Conservation (phyloP, 1,284 basidiomycete genomes). For the Erythrobasidium hasegawianum region DNA sequence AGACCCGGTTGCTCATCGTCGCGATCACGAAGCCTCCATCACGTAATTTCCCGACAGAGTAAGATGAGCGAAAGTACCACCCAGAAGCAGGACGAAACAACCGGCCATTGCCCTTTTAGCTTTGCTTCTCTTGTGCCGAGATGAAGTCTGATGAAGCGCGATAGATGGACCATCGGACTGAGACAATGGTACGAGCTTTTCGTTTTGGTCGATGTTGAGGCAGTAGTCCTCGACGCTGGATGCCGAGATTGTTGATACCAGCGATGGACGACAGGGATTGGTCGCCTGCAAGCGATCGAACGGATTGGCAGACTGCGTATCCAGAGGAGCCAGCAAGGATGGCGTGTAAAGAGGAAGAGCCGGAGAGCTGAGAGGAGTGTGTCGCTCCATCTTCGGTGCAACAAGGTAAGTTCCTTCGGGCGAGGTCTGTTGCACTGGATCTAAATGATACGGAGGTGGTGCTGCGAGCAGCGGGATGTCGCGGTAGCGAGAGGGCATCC, state of each 20-base stretch:
- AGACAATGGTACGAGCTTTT: not conserved
- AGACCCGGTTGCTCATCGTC: no score
- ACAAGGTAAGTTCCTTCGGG: not conserved
- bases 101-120: not conserved
- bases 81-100: not conserved
- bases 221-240: not conserved
- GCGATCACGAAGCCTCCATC: no score
- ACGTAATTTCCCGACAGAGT: not conserved
- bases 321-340: not conserved
- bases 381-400: conserved; percentile 15
- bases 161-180: not conserved
- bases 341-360: conserved; percentile 17
- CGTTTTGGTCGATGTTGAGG: not conserved
- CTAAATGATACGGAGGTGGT: conserved; percentile 2
- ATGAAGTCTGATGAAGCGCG: not conserved
- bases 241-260: not conserved
- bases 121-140: not conserved
- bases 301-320: not conserved
- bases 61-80: not conserved
- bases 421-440: not conserved
- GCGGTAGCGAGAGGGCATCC: not conserved
- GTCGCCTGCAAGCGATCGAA: not conserved
- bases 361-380: conserved; percentile 13
- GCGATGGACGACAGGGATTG: conserved; percentile 1
- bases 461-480: conserved; percentile 5